Evolutionary conservation across 768 basidiomycete genomes (phyloP).

Genomic region (Lentinula lateritia): DNA sequence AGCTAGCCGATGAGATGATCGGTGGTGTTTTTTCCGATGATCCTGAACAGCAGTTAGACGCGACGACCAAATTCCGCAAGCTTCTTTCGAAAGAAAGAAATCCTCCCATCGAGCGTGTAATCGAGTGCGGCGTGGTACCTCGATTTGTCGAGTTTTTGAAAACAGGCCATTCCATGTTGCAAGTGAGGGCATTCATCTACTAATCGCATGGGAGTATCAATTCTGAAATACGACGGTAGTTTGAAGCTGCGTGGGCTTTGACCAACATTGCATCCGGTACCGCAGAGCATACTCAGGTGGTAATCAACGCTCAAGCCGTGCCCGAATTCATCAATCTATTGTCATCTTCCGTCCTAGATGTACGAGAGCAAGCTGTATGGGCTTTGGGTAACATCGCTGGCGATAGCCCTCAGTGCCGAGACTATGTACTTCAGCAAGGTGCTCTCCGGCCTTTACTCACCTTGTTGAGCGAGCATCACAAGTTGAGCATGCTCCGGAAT

Average conservation of each 20-base stretch:
- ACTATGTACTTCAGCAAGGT: constrained; percentile 91
- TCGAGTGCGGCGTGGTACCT: constrained; percentile 94
- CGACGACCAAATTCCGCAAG: constrained; percentile 98
- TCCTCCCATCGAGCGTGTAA: constrained; percentile 97
- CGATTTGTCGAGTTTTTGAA: constrained; percentile 95
- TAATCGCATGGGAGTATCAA: neutral
- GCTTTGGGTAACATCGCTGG: constrained; percentile 99
- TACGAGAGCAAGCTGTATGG: constrained; percentile 99
- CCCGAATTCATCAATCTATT: constrained; percentile 96
- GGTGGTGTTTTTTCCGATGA: constrained; percentile 89
- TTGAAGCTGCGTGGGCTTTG: constrained; percentile 96
- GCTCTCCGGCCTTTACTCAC: constrained; percentile 89
- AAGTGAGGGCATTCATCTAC: constrained; percentile 38
- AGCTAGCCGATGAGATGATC: constrained; percentile 92
- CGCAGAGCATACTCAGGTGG: constrained; percentile 96
- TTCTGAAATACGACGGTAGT: constrained; percentile 38
- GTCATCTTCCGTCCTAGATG: constrained; percentile 91
- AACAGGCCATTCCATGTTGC: constrained; percentile 76
- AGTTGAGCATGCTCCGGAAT: constrained; percentile 96
- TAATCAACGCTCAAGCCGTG: constrained; percentile 91
- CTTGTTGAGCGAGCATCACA: constrained; percentile 92
- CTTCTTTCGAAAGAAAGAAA: constrained; percentile 99
- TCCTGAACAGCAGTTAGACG: constrained; percentile 87
- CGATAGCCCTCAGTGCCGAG: constrained; percentile 95
- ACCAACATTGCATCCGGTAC: constrained; percentile 99